These are phyloP conservation scores for Aspergillus sparsus DNA, from an alignment of 495 filamentous ascomycete genomes.

Conservation along the genomic window DNA sequence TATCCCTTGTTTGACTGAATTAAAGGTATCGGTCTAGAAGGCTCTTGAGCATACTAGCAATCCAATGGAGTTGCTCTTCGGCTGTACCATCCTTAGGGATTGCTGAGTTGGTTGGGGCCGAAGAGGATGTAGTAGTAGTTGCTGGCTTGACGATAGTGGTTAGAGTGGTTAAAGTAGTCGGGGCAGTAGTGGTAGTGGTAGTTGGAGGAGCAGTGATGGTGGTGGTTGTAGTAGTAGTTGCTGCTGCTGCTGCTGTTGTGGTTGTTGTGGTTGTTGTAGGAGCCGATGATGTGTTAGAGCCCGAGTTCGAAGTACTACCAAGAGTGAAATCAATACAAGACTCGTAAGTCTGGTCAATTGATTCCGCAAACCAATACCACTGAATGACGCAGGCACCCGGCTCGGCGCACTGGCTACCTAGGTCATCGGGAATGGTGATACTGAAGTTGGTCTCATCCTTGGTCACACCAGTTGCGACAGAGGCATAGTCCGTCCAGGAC, in stretches of 20 bases:
- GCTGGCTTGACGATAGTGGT: constrained; percentile 13
- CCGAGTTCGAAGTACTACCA: constrained; percentile 35
- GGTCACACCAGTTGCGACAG: constrained; percentile 48
- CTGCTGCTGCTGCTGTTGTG: constrained; percentile 18
- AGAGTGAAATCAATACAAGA: constrained; percentile 70
- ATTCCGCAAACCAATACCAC: constrained; percentile 68
- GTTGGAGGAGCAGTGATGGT: constrained; percentile 11
- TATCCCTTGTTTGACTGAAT: too few species aligned
- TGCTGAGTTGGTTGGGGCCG: constrained; percentile 1
- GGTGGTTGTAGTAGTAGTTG: constrained; percentile 17
- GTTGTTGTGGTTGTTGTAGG: constrained; percentile 19
- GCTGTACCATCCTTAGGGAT: constrained; percentile 33
- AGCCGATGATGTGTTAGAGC: constrained; percentile 15
- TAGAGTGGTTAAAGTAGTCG: constrained; percentile 6
- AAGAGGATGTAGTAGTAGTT: constrained; percentile 11
- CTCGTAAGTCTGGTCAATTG: constrained; percentile 72
- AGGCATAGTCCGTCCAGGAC: constrained; percentile 58
- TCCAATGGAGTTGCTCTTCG: constrained; percentile 31
- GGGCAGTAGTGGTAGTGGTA: constrained; percentile 5
- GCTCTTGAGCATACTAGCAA: constrained; percentile 24
- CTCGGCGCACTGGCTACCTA: constrained; percentile 56
- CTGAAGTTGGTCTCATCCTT: constrained; percentile 63
- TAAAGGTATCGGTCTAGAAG: constrained; percentile 21
- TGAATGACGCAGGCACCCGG: constrained; percentile 69
- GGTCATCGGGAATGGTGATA: constrained; percentile 61